Evolutionary conservation across 2,329 filamentous ascomycete genomes (phyloP), one percentile per base, ranked within the genome.

Genomic region (Fusarium goolgardi): DNA sequence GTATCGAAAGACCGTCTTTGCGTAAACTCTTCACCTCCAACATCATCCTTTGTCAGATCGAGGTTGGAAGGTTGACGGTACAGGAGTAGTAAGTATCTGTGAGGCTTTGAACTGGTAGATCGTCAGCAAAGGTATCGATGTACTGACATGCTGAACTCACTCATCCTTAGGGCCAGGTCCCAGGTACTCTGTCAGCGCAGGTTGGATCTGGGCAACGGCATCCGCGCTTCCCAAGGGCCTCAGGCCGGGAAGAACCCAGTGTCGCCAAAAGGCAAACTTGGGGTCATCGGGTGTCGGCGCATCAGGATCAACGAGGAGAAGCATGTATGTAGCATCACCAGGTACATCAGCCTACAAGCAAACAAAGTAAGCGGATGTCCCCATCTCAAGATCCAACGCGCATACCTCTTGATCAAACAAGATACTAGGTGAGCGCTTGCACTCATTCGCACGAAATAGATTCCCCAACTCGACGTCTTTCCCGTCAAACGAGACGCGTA

Each of bases 241-340:
- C 51, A 83, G 45, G 0, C 81, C 81, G 6, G 78, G 74, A 1
- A 85, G 72, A 27, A 87, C 78, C 82, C 83, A 86, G 68, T 87
- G 85, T 21, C 84, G 77, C 84, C 84, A 86, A 69, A 83, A 86
- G 0, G 83, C 82, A 69, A 84, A 86, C 69, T 83, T 85, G 8
- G 83, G 84, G 51, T 86, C 82, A 35, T 84, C 82, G 0, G 85
- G 85, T 0, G 84, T 86, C 0, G 85, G 85, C 21, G 84, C 85
- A 60, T 86, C 85, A 0, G 84, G 84, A 56, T 86, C 85, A 23
- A 85, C 78, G 40, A 87, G 77, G 65, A 86, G 75, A 51, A 86
- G 75, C 35, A 81, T 79, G 73, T 84, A 86, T 2, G 76, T 78
- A 1, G 75, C 68, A 29, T 71, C 73, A 11, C 71, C 62, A 1